These are phyloP conservation scores for Chlamydomonas sp. DNA, from an alignment of 139 green algal species.

Conservation along the genomic window DNA sequence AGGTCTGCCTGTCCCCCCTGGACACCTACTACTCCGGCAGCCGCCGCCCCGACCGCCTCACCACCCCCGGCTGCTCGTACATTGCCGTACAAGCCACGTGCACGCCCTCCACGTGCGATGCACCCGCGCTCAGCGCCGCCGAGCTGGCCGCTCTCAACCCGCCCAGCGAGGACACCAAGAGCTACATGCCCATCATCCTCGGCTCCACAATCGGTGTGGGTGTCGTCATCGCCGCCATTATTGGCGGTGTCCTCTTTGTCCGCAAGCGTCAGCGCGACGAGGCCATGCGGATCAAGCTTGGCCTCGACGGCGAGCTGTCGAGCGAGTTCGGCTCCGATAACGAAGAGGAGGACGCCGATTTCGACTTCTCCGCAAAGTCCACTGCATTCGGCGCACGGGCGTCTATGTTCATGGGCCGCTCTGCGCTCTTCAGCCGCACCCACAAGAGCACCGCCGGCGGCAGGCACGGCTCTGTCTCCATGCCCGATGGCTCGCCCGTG, in stretches of 20 bases:
- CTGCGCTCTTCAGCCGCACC: slow-evolving; percentile 1
- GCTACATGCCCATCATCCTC: background rate
- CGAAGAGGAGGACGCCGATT: background rate
- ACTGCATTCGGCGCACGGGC: background rate
- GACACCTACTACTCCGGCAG: background rate
- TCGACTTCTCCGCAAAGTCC: background rate
- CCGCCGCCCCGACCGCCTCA: background rate
- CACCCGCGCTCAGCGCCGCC: background rate
- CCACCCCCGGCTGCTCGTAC: background rate
- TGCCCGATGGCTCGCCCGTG: background rate
- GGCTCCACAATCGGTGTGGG: background rate
- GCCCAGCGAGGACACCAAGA: background rate
- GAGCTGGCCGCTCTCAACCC: background rate
- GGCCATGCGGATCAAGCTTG: background rate
- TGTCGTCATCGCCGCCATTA: background rate
- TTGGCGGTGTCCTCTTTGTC: background rate
- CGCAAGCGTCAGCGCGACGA: slow-evolving; percentile 5
- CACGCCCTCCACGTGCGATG: background rate
- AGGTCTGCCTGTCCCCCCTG: background rate
- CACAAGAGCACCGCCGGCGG: background rate
- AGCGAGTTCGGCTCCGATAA: background rate
- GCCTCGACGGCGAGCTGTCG: background rate
- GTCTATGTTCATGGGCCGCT: background rate
- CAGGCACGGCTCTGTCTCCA: background rate
- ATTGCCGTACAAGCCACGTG: background rate